phyloP scores from a whole-genome alignment of 192 early-diverging fungal species.

The Chytriomyces confervae region DNA sequence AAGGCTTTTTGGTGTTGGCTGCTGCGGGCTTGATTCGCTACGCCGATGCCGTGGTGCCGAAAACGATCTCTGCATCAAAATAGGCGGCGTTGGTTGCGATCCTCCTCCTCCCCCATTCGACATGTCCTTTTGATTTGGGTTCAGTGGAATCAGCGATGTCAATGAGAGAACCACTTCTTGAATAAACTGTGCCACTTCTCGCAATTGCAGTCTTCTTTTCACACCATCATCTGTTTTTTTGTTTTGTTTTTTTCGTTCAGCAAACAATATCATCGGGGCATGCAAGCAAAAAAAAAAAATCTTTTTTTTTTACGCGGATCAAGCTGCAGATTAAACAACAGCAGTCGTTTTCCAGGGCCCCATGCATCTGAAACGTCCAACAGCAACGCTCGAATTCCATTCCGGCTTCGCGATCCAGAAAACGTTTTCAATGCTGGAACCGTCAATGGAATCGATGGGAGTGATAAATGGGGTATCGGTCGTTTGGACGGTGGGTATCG shows the following conservation, averaged over 20 bases:
- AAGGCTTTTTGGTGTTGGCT: neutral
- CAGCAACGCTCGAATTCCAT: slow-evolving; percentile 22
- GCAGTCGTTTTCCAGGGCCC: slow-evolving; percentile 28
- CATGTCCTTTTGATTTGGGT: neutral
- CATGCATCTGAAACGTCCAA: slow-evolving; percentile 35
- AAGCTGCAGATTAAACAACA: slow-evolving; percentile 32
- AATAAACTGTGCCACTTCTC: slow-evolving; percentile 33
- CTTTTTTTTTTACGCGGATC: slow-evolving; percentile 13
- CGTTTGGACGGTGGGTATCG: slow-evolving; percentile 36
- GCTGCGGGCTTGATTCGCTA: neutral
- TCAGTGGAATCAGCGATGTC: slow-evolving; percentile 26
- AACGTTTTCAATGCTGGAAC: slow-evolving; percentile 29
- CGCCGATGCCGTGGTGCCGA: neutral
- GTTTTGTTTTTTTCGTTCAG: neutral
- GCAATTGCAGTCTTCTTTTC: slow-evolving; percentile 27
- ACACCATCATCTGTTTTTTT: slow-evolving; percentile 17
- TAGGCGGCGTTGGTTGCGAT: neutral
- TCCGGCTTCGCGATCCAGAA: slow-evolving; percentile 18
- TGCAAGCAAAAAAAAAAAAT: neutral
- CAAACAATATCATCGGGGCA: too few relatives aligned
- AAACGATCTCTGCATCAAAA: neutral
- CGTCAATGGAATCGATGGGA: slow-evolving; percentile 29
- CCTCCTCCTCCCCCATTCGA: too few relatives aligned
- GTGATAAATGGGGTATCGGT: slow-evolving; percentile 22
- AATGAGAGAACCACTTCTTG: slow-evolving; percentile 35